Percentiles rank a stretch among this genome's conserved stretches.
These are phyloP conservation scores for Suhomyces prunicola DNA, from an alignment of 805 yeast genomes.

Conservation along the genomic window DNA sequence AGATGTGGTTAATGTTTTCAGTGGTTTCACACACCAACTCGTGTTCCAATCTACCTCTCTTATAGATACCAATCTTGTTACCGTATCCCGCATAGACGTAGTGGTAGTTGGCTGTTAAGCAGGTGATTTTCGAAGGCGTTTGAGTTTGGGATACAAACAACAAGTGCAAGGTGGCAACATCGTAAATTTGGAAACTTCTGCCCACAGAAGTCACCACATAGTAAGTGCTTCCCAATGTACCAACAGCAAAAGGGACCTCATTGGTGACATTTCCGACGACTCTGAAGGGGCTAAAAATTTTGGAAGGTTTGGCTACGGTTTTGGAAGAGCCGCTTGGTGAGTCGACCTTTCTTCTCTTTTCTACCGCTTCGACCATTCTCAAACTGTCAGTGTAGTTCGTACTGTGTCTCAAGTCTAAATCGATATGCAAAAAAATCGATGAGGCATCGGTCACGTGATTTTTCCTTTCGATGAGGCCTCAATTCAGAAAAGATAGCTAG, in stretches of 20 bases:
- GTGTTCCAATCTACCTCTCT: constrained; percentile 69
- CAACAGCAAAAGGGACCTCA: constrained; percentile 79
- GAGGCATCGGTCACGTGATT: not conserved
- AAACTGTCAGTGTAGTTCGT: not conserved
- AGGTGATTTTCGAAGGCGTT: constrained; percentile 66
- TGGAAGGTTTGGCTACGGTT: constrained; percentile 20
- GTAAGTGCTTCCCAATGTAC: constrained; percentile 83
- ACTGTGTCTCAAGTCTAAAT: not conserved
- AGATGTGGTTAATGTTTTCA: constrained; percentile 45
- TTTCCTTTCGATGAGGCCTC: not conserved
- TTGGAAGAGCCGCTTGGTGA: constrained; percentile 1
- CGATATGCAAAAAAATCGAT: constrained; percentile 1
- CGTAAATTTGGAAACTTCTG: constrained; percentile 85
- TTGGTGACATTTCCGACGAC: constrained; percentile 87
- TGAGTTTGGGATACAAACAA: constrained; percentile 82
- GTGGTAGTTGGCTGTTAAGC: constrained; percentile 78
- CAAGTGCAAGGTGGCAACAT: constrained; percentile 80
- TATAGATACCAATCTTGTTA: constrained; percentile 69
- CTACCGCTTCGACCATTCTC: constrained; percentile 23
- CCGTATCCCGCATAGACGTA: constrained; percentile 77
- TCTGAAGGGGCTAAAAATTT: constrained; percentile 80
- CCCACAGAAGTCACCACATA: constrained; percentile 91
- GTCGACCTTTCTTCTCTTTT: constrained; percentile 31
- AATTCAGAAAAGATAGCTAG: not conserved
- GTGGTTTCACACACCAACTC: constrained; percentile 31